phyloP scores from a whole-genome alignment of 768 basidiomycete genomes.

The Amanita muscaria region DNA sequence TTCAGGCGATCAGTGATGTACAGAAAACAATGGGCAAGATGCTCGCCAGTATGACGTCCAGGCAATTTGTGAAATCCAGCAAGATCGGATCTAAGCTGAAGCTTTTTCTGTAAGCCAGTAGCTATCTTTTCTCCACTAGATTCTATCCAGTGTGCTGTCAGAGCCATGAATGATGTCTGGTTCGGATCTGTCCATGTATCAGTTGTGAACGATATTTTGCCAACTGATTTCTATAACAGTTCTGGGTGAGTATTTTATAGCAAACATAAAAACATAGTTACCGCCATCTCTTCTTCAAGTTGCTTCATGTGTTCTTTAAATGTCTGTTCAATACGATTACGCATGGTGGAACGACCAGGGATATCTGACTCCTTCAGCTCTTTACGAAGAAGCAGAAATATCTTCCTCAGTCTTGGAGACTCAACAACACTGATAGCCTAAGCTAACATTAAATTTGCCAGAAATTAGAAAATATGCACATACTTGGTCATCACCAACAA shows the following conservation, averaged over 20 bases:
- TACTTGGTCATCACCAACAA: conserved; percentile 21
- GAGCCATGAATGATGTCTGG: conserved; percentile 29
- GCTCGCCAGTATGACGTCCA: conserved; percentile 28
- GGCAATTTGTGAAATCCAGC: conserved; percentile 29
- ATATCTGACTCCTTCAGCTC: conserved; percentile 17
- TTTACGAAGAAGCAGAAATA: conserved; percentile 17
- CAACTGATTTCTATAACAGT: conserved; percentile 20
- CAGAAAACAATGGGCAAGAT: conserved; percentile 27
- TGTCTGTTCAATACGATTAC: conserved; percentile 14
- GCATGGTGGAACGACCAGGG: conserved; percentile 18
- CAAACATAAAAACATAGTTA: conserved; percentile 3
- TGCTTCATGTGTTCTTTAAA: conserved; percentile 15
- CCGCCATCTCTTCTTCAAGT: conserved; percentile 16
- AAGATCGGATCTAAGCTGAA: conserved; percentile 23
- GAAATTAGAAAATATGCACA: conserved; percentile 3
- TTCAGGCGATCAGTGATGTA: conserved; percentile 20
- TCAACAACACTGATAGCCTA: conserved; percentile 20
- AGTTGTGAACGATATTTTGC: conserved; percentile 28
- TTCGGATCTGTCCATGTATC: conserved; percentile 31
- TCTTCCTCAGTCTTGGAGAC: conserved; percentile 9
- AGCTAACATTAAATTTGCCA: neutral
- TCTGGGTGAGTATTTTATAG: neutral
- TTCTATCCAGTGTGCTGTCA: conserved; percentile 35
- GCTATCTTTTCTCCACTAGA: conserved; percentile 11
- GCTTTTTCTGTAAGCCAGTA: conserved; percentile 16